Evolutionary conservation across 768 basidiomycete species (phyloP), one percentile per base, ranked within the genome.

Genomic region (Lactifluus piperatus): DNA sequence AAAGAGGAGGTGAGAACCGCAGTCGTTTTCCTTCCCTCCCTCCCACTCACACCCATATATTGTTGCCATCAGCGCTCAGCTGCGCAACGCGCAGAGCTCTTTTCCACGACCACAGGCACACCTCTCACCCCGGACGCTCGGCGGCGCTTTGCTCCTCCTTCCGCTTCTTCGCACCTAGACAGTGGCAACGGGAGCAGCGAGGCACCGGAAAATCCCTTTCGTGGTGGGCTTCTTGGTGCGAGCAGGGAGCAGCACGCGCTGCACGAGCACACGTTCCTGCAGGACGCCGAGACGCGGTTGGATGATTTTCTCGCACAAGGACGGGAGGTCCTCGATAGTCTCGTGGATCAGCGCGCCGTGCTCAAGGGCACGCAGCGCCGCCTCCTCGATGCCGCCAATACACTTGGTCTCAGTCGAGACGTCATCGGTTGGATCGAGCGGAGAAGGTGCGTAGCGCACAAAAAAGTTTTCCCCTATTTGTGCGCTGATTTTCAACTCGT

Each of bases 381-480:
- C 55, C 72, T 99, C 51, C 72, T 97, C 57, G 87, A 91, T 69
- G 87, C 92, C 44, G 97, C 94, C 48, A 97, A 97, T 71, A 97
- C 93, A 26, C 73, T 99, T 58, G 97, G 97, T 0, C 73, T 98
- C 69, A 94, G 94, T 71, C 79, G 94, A 60, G 82, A 95, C 69
- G 94, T 95, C 34, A 97, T 99, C 71, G 86, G 90, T 7, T 99
- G 94, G 92, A 94, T 99, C 64, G 97, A 99, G 69, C 81, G 85
- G 62, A 78, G 97, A 71, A 97, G 91, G 94, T 92, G 62, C 58
- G 82, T 77, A 16, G 22, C 30, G n/a, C n/a, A n/a, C n/a, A n/a
- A n/a, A n/a, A 34, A 14, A 16, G 18, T 13, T 13, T 6, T 30
- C 29, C 30, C 14, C 34, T 20, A 24, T 29, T 18, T 44, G 41